Evolutionary conservation across 177 flowering plant species (phyloP), one percentile per base, ranked within the genome.

Genomic region (Vitis hybrid): DNA sequence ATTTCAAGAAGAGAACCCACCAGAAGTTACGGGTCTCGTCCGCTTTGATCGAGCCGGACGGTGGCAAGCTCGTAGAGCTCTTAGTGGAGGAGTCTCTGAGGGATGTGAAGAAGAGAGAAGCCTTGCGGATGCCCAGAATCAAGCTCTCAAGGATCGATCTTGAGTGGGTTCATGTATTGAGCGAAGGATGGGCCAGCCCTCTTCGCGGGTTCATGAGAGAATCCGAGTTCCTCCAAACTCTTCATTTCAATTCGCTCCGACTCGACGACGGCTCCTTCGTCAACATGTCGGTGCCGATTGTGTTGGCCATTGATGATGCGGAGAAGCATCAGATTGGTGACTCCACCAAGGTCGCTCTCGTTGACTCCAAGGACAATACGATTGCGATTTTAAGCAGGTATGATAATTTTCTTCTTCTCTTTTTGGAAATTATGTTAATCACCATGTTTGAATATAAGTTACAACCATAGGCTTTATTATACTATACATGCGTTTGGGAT

Each of bases 151-250:
- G 68, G 69, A 87, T 93, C 68, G 98, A 94, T 71, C 70, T 87
- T 14, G 74, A 94, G 71, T 94, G 98, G 98, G 95, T 91, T 12
- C 98, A 94, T 74, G 95, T 92, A 9, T 76, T 94, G 51, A 86
- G 97, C 75, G 97, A 94, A 68, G 98, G 98, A 5, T 94, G 98
- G 97, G 97, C 97, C 8, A 93, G 95, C 76, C 98, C 98, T 1
- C 88, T 94, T 26, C 58, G 72, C n/a, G 98, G 98, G 18, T 94
- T 94, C 88, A 94, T 94, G 98, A 81, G 91, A 72, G 93, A 94
- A 74, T 73, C 86, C 68, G 92, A 93, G 95, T 93, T 89, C 95
- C 97, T 94, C 94, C 98, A 92, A 91, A 92, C 95, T 67, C 97
- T 94, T 90, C 98, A 94, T 90, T 94, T 94, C 68, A 83, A 83